Evolutionary conservation across 768 basidiomycete species (phyloP), one percentile per base, ranked within the genome.

Genomic region (Suillus weaverae): DNA sequence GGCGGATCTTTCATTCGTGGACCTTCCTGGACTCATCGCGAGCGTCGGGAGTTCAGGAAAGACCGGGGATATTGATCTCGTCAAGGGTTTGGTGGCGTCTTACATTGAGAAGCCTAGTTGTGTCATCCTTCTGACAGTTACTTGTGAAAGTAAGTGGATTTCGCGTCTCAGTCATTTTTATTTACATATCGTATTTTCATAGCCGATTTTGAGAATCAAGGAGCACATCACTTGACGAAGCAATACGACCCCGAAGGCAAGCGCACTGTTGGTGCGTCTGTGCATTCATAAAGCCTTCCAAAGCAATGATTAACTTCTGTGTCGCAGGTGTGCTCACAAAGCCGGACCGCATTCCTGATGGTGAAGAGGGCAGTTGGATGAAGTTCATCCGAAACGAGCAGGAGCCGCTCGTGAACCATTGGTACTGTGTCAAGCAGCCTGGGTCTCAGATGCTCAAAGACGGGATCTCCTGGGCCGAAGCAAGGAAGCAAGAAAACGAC

Each of bases 141-240:
- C 90, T 0, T 76, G 74, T 39, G 75, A 76, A 38, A 76, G 74
- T 74, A 59, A 1, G 71, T 64, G 0, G 46, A 20, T 10, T 14
- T 5, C 1, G 48, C 44, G 57, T 33, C 16, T 57, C 57, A 33
- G 11, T 68, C 18, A 9, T 32, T 4, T 30, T 41, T 53, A 84
- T 67, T 73, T 73, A 57, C 82, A 38, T 30, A 8, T 38, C 20
- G 18, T 22, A 11, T 38, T 36, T 64, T 54, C 41, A 0, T 88
- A 93, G 92, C 90, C 60, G 90, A 94, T 66, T 90, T 90, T 22
- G 89, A 92, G 68, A 94, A 91, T 50, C 91, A 93, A 72, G 88
- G 87, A 0, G 91, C 91, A 0, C 86, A 89, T 64, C 78, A 83
- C n/a, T 76, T 93, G 0, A 85, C 89, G 0, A 88, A 86, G 69